Evolutionary conservation across 208 protist species (phyloP), one percentile per base, ranked within the genome.

Genomic region (Wallacemonas sp.): DNA sequence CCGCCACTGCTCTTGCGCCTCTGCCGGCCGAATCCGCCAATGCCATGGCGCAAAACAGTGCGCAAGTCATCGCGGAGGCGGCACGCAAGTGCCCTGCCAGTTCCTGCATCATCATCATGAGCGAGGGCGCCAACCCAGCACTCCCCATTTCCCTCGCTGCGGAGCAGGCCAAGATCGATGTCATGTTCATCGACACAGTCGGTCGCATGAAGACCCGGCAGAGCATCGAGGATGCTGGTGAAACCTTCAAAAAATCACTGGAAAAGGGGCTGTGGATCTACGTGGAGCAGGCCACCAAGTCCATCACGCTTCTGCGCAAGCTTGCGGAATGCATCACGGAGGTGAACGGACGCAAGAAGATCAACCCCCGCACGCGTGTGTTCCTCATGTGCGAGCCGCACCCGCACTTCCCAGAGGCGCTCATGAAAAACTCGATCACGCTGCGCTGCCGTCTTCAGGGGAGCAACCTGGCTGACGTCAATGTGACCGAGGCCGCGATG

Each of bases 361-460:
- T 95, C 72, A 72, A 90, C 56, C 34, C 61, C 32, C 72, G 75
- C 61, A 70, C 87, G 39, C 82, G 90, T 32, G 73, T 95, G 60
- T 79, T 95, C 72, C 83, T 95, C 43, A 95, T 95, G 90, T 93
- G 90, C 70, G 90, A 95, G 74, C 90, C 90, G 14, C 90, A 95
- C 57, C 90, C 90, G 29, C 90, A 95, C 74, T 95, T 95, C 66
- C 90, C 90, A 24, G 86, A 91, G 65, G 74, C 61, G 26, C 77
- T 95, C 52, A 86, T 95, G 71, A 74, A 83, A 34, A 76, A 78
- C 46, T 79, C 74, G 36, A 78, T 95, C 23, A 95, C 90, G 24
- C 80, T 95, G 43, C 89, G 89, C 64, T 80, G 89, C 69, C 82
- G 80, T 11, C 76, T 95, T 26, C 78, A 87, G 56, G 71, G 68